These are phyloP conservation scores for Adansonia rubrostipa DNA, from an alignment of 441 rosid species.

Conservation along the genomic window DNA sequence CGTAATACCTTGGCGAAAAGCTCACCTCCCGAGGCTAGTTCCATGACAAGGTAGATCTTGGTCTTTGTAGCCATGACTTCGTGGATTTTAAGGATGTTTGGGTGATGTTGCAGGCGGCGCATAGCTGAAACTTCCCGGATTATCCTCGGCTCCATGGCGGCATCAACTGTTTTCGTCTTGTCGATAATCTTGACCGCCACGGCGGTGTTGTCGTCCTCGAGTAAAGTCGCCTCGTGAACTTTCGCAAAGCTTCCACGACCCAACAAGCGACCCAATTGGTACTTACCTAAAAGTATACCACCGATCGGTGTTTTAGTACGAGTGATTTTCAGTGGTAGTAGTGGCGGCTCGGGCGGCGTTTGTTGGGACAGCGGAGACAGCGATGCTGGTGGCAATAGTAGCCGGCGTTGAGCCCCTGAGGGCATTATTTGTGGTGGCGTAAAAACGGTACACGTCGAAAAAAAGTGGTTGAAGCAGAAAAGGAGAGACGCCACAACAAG, in stretches of 20 bases:
- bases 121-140: slow-evolving; percentile 79
- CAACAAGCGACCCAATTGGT: slow-evolving; percentile 60
- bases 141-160: slow-evolving; percentile 67
- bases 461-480: not conserved
- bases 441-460: not conserved
- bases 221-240: slow-evolving; percentile 80
- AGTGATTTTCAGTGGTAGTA: not conserved
- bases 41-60: slow-evolving; percentile 81
- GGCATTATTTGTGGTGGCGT: slow-evolving; percentile 36
- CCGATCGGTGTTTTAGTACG: slow-evolving; percentile 26
- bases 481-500: not conserved
- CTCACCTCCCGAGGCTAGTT: slow-evolving; percentile 80
- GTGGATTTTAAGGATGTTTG: slow-evolving; percentile 73
- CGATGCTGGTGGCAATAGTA: slow-evolving; percentile 14
- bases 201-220: slow-evolving; percentile 49
- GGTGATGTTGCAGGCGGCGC: slow-evolving; percentile 80
- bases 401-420: slow-evolving; percentile 25
- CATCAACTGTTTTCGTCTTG: slow-evolving; percentile 44
- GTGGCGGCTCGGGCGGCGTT: slow-evolving; percentile 2
- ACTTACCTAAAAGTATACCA: slow-evolving; percentile 55
- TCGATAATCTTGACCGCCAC: slow-evolving; percentile 66
- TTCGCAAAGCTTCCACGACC: slow-evolving; percentile 91
- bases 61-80: slow-evolving; percentile 90
- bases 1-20: slow-evolving; percentile 55
- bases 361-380: slow-evolving; percentile 16